Base-by-base conservation (phyloP, 805 yeast genomes). In the Sugiyamaella mastotermitis region DNA sequence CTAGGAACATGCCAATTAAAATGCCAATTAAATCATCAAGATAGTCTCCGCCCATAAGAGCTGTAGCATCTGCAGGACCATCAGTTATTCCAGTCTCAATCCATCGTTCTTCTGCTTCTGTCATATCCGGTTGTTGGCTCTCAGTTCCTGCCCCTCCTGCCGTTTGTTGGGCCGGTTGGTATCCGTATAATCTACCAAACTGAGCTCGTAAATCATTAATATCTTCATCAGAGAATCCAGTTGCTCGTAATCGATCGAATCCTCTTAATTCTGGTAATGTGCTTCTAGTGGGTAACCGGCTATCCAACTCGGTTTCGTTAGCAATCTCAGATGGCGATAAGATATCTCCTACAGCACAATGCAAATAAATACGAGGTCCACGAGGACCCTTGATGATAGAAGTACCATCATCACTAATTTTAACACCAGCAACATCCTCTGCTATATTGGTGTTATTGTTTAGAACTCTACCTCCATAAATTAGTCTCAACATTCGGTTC, bases 161-260 rank as follows among this genome's bases (percentile, higher is more conserved):
- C n/a, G n/a, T n/a, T n/a, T n/a, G n/a, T 17, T 32, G 30, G 9
- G 40, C 30, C 5, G 40, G 25, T 2, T 35, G 52, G 33, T 40
- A 51, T 23, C 84, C 84, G 56, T 84, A 83, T 2, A 87, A 67
- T 41, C 69, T 68, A 41, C 75, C 71, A 53, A 88, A 87, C 56
- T 87, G 96, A 36, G 72, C 63, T 42, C 96, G 68, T 42, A 88
- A 59, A 40, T 78, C 79, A 30, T 67, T 66, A 19, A 88, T 75
- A 49, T 88, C 97, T 42, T 76, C 81, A 22, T 76, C 83, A 3
- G 83, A 71, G 54, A 88, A 84, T 6, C 97, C 97, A 31, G 87
- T 88, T 22, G 78, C 75, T 13, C 87, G 67, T 37, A 88, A 65
- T 29, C 96, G 62, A 57, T 88, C 96, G 57, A 88, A 85, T 2